phyloP scores from a whole-genome alignment of 2,329 filamentous ascomycete genomes.

The Keithomyces neogunnii region DNA sequence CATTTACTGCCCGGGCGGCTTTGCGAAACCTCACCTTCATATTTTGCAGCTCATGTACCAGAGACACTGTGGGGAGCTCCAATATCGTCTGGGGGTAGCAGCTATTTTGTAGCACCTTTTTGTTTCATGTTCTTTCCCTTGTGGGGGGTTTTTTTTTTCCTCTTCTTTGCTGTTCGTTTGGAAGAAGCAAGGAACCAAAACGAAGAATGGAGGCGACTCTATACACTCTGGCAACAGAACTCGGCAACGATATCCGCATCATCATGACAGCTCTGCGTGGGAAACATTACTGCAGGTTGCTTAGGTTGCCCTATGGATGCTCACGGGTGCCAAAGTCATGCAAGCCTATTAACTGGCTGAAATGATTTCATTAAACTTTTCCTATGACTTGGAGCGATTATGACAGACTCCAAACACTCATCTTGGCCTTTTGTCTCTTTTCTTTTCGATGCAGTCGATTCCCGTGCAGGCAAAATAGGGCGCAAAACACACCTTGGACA shows the following conservation, averaged over 20 bases:
- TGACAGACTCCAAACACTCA: neutral
- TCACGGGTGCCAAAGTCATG: no score
- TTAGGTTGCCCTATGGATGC: constrained; percentile 6
- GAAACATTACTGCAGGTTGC: neutral
- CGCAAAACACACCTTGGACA: neutral
- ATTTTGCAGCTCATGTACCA: no score
- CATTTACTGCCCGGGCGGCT: no score
- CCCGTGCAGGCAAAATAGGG: neutral
- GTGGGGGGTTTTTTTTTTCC: constrained; percentile 6
- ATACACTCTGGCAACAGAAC: constrained; percentile 24
- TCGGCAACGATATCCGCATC: constrained; percentile 15
- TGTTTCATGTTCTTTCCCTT: no score
- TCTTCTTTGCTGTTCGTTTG: constrained; percentile 6
- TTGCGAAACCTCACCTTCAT: no score
- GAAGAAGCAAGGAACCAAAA: neutral
- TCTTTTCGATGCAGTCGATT: neutral
- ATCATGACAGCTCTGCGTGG: neutral
- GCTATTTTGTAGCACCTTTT: no score
- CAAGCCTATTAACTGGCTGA: neutral
- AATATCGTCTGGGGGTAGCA: no score
- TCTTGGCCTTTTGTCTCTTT: neutral
- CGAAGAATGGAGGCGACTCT: constrained; percentile 15
- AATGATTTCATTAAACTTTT: neutral
- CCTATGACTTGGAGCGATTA: neutral
- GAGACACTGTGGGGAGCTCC: no score